A percentile compares a stretch with the other conserved stretches of the same genome.
These are phyloP conservation scores for Nakazawaea holstii DNA, from an alignment of 805 yeast species.

Conservation along the genomic window DNA sequence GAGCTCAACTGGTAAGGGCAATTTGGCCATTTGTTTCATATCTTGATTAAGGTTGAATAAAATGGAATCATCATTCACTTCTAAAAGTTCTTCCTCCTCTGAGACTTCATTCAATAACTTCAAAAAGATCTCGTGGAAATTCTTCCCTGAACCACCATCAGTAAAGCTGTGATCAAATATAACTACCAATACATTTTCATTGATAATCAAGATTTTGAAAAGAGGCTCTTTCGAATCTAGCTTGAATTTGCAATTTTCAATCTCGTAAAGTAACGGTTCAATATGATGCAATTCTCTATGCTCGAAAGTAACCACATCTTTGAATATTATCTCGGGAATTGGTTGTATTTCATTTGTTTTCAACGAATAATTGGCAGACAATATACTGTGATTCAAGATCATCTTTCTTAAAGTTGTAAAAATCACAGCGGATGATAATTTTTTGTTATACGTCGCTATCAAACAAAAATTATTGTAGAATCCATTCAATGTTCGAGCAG, in stretches of 20 bases:
- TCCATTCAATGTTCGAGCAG: slow-evolving; percentile 1
- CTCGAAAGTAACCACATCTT: slow-evolving; percentile 3
- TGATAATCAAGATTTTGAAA: slow-evolving; percentile 3
- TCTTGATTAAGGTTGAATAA: slow-evolving; percentile 3
- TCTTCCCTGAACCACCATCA: slow-evolving; percentile 9
- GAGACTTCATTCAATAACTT: slow-evolving; percentile 23
- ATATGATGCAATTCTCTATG: neutral
- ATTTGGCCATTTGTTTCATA: neutral
- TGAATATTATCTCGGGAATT: neutral
- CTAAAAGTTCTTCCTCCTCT: slow-evolving; percentile 24
- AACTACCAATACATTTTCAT: neutral
- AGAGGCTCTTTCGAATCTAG: slow-evolving; percentile 1
- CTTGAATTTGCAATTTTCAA: slow-evolving; percentile 3
- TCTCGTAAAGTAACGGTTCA: neutral
- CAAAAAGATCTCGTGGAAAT: slow-evolving; percentile 18
- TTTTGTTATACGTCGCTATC: slow-evolving; percentile 1
- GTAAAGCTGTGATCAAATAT: slow-evolving; percentile 7
- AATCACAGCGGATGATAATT: neutral
- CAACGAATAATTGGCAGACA: neutral
- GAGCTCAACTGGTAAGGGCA: slow-evolving; percentile 1
- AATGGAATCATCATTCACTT: slow-evolving; percentile 19
- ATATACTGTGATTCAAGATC: slow-evolving; percentile 1
- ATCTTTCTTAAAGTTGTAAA: slow-evolving; percentile 3
- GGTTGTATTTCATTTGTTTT: slow-evolving; percentile 5
- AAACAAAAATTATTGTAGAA: slow-evolving; percentile 7